phyloP scores from a whole-genome alignment of 257 asterid genomes.

The Lycium barbarum region DNA sequence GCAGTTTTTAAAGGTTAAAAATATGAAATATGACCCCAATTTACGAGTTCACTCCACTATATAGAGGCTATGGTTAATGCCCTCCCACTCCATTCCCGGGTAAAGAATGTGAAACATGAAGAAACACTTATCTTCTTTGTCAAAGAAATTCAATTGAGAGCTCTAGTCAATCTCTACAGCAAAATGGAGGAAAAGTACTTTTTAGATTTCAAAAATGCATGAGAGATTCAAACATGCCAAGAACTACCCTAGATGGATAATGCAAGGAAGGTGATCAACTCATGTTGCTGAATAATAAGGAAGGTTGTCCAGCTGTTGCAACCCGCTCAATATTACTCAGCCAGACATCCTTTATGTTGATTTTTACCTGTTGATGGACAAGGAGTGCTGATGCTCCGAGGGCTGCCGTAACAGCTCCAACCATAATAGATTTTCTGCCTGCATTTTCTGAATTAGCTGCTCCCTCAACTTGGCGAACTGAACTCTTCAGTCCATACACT shows the following conservation, averaged over 20 bases:
- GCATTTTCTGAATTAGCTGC: conserved; percentile 46
- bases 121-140: not conserved
- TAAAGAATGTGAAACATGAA: conserved; percentile 1
- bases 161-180: not conserved
- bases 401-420: conserved; percentile 96
- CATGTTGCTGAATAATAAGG: not conserved
- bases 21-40: not conserved
- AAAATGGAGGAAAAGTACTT: not conserved
- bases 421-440: conserved; percentile 52
- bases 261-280: conserved; percentile 6
- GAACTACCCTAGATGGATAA: conserved; percentile 13
- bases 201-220: not conserved
- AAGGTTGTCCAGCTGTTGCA: not conserved
- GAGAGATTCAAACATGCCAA: not conserved
- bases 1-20: not conserved
- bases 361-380: conserved; percentile 67
- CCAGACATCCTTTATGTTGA: conserved; percentile 19
- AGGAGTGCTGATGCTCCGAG: conserved; percentile 92
- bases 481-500: conserved; percentile 32
- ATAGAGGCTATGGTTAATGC: conserved; percentile 10
- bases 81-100: conserved; percentile 5
- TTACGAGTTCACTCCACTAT: not conserved
- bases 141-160: not conserved
- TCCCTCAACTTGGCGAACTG: conserved; percentile 42
- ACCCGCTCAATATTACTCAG: not conserved